Base-by-base conservation (phyloP, 306 rosid species). In the Cajanus cajan region DNA sequence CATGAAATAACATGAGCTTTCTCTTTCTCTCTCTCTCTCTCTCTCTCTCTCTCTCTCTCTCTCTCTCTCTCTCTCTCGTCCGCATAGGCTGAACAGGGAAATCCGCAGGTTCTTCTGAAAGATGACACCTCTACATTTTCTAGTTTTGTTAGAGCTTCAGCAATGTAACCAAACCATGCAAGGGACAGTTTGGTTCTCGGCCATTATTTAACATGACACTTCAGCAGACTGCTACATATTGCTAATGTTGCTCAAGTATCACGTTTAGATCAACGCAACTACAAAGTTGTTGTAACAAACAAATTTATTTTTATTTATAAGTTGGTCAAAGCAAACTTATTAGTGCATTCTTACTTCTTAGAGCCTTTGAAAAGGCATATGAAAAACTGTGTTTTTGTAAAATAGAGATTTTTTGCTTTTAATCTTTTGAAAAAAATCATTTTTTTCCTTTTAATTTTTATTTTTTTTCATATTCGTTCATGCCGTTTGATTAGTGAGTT, bases 1-100 rank as follows among this genome's bases (percentile, higher is more conserved):
- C 68, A 41, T 39, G 74, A 80, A 74, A 31, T 82, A 51, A 82
- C 68, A 63, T 43, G 0, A 36, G 36, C 10, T 57, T 57, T 25
- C 43, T 59, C 69, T 61, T n/a, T n/a, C n/a, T n/a, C n/a, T n/a
- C n/a, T n/a, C 10, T 57, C 22, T 25, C 43, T 59, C n/a, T n/a
- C n/a, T n/a, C n/a, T n/a, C n/a, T n/a, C n/a, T n/a, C n/a, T n/a
- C n/a, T n/a, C n/a, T n/a, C n/a, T n/a, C n/a, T n/a, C n/a, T n/a
- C n/a, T n/a, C n/a, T n/a, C n/a, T n/a, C n/a, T n/a, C 39, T 11
- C 36, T 48, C 11, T 77, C 50, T 8, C 75, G 39, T 40, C 36
- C 37, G 16, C 10, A 57, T 59, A 92, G 97, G 93, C 75, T 80
- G 95, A 94, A 86, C 91, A 88, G 86, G 97, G 98, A 85, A 85